phyloP scores from a whole-genome alignment of 2,329 filamentous ascomycete species.

The Mariannaea sp. region DNA sequence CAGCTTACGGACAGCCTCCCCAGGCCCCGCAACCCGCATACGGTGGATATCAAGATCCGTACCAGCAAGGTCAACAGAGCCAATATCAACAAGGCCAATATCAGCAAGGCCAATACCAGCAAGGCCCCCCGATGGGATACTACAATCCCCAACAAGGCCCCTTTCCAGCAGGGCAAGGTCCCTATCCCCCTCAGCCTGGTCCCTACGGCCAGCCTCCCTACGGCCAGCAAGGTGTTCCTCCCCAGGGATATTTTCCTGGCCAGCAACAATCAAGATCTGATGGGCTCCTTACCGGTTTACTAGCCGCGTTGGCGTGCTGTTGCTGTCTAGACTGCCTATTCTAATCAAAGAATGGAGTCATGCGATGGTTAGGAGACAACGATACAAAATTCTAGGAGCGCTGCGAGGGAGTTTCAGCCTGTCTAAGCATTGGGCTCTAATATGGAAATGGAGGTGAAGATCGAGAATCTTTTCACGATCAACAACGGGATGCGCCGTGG shows the following conservation, averaged over 20 bases:
- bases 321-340: constrained; percentile 64
- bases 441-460: background rate
- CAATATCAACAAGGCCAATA: constrained; percentile 40
- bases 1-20: constrained; percentile 50
- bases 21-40: constrained; percentile 51
- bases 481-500: background rate
- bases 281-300: constrained; percentile 51
- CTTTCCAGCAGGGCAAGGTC: constrained; percentile 42
- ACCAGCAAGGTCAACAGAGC: constrained; percentile 36
- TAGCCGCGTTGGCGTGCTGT: constrained; percentile 60
- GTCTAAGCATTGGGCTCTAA: background rate
- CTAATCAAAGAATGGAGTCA: constrained; percentile 40
- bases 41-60: constrained; percentile 46
- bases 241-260: constrained; percentile 44
- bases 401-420: background rate
- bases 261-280: constrained; percentile 38
- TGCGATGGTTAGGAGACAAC: background rate
- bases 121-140: constrained; percentile 41
- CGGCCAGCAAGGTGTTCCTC: constrained; percentile 39
- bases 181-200: constrained; percentile 44
- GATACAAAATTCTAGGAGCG: constrained; percentile 4
- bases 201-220: constrained; percentile 42
- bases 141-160: constrained; percentile 43
- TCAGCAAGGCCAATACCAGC: constrained; percentile 39
- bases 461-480: background rate